Base-by-base conservation (phyloP, 345 rosid species). In the Trapa bicornis region DNA sequence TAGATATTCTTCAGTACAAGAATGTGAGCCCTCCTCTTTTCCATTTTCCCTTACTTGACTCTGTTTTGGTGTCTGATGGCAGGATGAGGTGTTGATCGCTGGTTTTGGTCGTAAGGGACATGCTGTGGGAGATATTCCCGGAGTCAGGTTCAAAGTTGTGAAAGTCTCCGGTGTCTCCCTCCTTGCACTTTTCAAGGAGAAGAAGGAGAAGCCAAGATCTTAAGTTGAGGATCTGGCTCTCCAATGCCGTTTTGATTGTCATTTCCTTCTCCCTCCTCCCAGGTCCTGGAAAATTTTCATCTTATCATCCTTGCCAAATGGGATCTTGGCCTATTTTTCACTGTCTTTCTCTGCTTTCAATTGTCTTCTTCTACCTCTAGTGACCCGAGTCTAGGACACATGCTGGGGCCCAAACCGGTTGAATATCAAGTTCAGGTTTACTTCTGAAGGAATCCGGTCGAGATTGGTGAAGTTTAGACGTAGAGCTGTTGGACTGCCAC, bases 61-160 rank as follows among this genome's bases (percentile, higher is more conserved):
- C 7, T 5, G 29, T 53, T 68, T 37, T 4, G 16, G 32, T 11
- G n/a, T 39, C 7, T 0, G 29, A 15, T 14, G 37, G 65, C 70
- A 81, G 94, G 91, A 81, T 70, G 89, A 87, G 57, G 94, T 85
- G 43, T 75, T 78, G 79, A 81, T 81, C 69, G 91, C 89, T 43
- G 90, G 90, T 73, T 85, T 85, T 64, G 87, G 87, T 16, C 79
- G 90, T 4, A 85, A 85, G 77, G 93, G 89, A 3, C 92, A 83
- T 43, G 92, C 89, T 0, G 89, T 87, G 5, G 89, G 89, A 67
- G 94, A 87, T 84, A 85, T 85, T 82, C 91, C 87, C 0, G 87
- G 87, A 62, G 91, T 86, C 66, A 68, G 70, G 48, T 68, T 68
- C 64, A 68, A 68, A 47, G 70, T 68, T 3, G 70, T 68, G 15